Evolutionary conservation across 2,329 filamentous ascomycete species (phyloP).

Genomic region (Aspergillus sp.): DNA sequence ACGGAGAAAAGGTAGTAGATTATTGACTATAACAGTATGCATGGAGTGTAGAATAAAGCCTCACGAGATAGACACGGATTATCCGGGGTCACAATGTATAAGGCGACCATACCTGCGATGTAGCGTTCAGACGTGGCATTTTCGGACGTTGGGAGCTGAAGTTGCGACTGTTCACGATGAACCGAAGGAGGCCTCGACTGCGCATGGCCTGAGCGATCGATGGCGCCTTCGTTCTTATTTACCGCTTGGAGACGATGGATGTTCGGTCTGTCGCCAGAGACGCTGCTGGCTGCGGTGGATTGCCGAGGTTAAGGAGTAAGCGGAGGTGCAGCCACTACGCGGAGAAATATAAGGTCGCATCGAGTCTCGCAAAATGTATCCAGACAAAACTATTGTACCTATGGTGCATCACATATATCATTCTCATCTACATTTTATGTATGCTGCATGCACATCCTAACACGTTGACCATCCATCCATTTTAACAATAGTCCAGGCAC

Average conservation of each 20-base stretch:
- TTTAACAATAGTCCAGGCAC: background rate
- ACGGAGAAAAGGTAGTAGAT: background rate
- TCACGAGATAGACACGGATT: background rate
- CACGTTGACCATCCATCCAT: background rate
- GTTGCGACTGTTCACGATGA: conserved; percentile 2
- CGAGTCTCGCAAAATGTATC: no score
- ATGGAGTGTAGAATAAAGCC: no score
- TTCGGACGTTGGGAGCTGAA: conserved; percentile 7
- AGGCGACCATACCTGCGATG: conserved; percentile 10
- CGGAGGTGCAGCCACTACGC: background rate
- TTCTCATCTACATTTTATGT: background rate
- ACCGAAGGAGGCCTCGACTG: background rate
- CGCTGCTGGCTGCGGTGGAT: background rate
- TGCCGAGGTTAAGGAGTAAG: conserved; percentile 1
- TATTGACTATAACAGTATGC: no score
- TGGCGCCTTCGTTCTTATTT: background rate
- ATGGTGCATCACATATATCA: background rate
- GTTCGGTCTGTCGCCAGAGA: background rate
- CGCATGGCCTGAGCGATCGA: conserved; percentile 6
- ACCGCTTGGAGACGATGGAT: background rate
- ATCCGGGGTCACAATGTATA: background rate
- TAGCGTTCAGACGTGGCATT: conserved; percentile 13
- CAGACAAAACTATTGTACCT: no score
- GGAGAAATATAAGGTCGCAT: background rate
- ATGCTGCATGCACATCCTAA: background rate